phyloP scores from a whole-genome alignment of 768 basidiomycete genomes.

The Gymnopilus dilepis region DNA sequence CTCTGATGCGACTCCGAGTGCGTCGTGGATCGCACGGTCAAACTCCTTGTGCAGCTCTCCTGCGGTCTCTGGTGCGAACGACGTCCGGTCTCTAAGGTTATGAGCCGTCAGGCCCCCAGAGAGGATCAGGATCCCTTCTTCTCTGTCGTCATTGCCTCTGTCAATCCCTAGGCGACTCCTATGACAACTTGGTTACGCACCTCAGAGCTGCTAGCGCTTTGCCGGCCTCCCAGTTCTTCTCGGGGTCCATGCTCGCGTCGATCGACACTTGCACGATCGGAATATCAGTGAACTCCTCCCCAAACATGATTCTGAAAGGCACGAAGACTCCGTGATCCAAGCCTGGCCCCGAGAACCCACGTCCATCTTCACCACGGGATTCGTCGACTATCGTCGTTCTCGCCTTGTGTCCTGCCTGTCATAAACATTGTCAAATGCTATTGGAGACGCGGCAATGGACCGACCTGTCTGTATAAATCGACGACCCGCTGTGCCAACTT shows the following conservation, averaged over 20 bases:
- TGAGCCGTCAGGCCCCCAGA: constrained; percentile 74
- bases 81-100: constrained; percentile 60
- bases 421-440: constrained; percentile 6
- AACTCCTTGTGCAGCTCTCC: constrained; percentile 56
- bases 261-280: constrained; percentile 78
- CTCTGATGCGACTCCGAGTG: constrained; percentile 56
- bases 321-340: constrained; percentile 84
- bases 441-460: constrained; percentile 1
- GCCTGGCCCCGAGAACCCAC: constrained; percentile 67
- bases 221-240: constrained; percentile 69
- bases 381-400: constrained; percentile 56
- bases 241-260: constrained; percentile 61
- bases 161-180: constrained; percentile 24
- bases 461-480: constrained; percentile 59
- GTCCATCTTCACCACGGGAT: constrained; percentile 65
- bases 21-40: constrained; percentile 61
- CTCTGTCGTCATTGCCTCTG: constrained; percentile 39
- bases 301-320: constrained; percentile 82
- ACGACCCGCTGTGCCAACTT: constrained; percentile 63
- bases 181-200: constrained; percentile 36
- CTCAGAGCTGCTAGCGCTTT: constrained; percentile 63
- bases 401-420: constrained; percentile 57
- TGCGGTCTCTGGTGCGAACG: constrained; percentile 56
- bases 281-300: constrained; percentile 60
- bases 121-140: constrained; percentile 71